Base-by-base conservation (phyloP, 225 moss, liverwort and hornwort species). In the Physcomitrium patens region DNA sequence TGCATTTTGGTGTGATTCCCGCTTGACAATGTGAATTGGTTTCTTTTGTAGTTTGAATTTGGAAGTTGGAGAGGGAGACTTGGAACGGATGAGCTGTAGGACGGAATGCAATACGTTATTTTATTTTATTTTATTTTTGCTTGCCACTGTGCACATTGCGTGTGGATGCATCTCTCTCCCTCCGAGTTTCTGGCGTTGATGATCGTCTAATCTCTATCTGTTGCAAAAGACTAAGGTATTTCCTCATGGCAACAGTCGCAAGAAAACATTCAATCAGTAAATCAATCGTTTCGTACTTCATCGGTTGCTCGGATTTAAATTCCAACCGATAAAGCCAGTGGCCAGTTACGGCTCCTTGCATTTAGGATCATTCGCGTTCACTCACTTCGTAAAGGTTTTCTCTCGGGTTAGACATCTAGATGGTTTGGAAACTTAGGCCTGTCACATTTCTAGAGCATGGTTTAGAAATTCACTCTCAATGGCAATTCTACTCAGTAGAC, bases 301-400 rank as follows among this genome's bases (percentile, higher is more conserved):
- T 51, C 3, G 49, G 20, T 20, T 10, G 10, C 51, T 51, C 41
- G 49, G 62, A n/a, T 37, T 37, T 24, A 14, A 72, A 51, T 51
- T 10, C 13, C 20, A 62, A 50, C 15, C 41, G 14, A 62, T 72
- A 2, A 7, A 19, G 42, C 24, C 24, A 56, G 42, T 65, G 45
- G 55, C 13, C 26, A 55, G 65, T 26, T 56, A 65, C 46, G 56
- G 65, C 27, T 63, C 45, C 56, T 46, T 43, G 27, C 19, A 55
- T 56, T 46, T 24, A 23, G 22, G 9, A 31, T 18, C 37, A 19
- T 8, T 63, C 42, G 42, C 18, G 50, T 62, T 63, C 41, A 18
- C 8, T 47, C 71, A 50, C 27, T 58, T 7, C 47, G 19, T 48
- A 15, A 31, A 50, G 14, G 10, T 14, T 28, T 28, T 72, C 15